phyloP scores from a whole-genome alignment of 192 early-diverging fungal species.

The Gaertneriomyces sp. region DNA sequence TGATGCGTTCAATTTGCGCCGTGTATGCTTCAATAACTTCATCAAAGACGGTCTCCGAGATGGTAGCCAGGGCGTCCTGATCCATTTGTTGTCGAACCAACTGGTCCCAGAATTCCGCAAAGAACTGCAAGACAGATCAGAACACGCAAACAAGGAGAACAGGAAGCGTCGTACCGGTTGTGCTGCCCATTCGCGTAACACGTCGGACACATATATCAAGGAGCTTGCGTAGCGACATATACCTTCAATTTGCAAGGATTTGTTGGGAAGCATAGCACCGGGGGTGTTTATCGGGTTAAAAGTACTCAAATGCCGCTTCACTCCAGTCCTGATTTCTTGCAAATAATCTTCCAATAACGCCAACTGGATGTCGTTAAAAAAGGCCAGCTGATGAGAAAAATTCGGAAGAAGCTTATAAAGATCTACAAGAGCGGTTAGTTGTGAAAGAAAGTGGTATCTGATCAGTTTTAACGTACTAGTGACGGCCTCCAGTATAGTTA shows the following conservation, averaged over 20 bases:
- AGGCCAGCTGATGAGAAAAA: constrained; percentile 18
- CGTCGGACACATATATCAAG: constrained; percentile 14
- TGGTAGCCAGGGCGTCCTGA: neutral
- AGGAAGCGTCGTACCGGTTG: constrained; percentile 17
- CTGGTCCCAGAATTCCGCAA: constrained; percentile 28
- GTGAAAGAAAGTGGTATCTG: too few relatives aligned
- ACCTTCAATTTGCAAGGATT: neutral
- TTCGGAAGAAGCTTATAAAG: constrained; percentile 30
- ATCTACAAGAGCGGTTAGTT: constrained; percentile 9
- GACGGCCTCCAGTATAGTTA: constrained; percentile 28
- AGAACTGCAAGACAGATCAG: constrained; percentile 14
- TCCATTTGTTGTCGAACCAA: constrained; percentile 3
- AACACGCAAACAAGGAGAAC: constrained; percentile 1
- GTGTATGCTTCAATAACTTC: constrained; percentile 26
- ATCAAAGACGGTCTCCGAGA: constrained; percentile 17
- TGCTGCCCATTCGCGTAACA: constrained; percentile 28
- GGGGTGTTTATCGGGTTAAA: constrained; percentile 25
- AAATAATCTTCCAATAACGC: constrained; percentile 32
- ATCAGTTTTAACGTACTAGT: constrained; percentile 18
- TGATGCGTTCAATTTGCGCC: constrained; percentile 2
- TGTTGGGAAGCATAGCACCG: neutral
- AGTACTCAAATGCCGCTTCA: constrained; percentile 16
- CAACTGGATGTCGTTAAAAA: constrained; percentile 31
- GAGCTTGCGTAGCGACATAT: constrained; percentile 28
- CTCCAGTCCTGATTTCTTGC: constrained; percentile 18